Conservation (phyloP, 2,329 filamentous ascomycete genomes). For the Phyllosticta citrichinensis region DNA sequence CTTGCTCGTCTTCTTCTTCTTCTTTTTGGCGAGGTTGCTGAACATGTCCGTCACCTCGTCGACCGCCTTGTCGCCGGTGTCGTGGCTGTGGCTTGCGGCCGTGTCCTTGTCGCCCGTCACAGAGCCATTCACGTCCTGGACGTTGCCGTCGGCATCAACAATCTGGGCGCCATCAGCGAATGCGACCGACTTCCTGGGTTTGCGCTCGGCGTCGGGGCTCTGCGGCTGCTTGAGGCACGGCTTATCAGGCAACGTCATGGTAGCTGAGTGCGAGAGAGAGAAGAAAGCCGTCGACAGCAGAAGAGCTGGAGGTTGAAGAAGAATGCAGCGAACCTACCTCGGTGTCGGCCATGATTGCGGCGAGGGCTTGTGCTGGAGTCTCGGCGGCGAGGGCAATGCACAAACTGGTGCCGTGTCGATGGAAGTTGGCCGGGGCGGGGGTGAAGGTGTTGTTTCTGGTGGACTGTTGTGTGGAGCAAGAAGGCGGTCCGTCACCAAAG, state of each 20-base stretch:
- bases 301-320: not conserved
- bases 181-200: conserved; percentile 84
- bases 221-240: conserved; percentile 15
- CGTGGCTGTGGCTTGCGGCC: conserved; percentile 59
- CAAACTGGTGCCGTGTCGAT: not conserved
- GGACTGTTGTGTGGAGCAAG: conserved; percentile 4
- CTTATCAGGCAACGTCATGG: conserved; percentile 7
- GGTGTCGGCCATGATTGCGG: conserved; percentile 44
- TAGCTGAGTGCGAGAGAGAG: conserved; percentile 2
- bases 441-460: conserved; percentile 2
- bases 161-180: conserved; percentile 83
- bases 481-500: not conserved
- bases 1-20: conserved; percentile 55
- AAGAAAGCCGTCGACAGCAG: not conserved
- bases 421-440: not conserved
- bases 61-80: conserved; percentile 44
- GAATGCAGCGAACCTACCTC: conserved; percentile 12
- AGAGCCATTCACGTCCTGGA: conserved; percentile 64
- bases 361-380: conserved; percentile 11
- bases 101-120: conserved; percentile 67
- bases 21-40: conserved; percentile 64
- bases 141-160: conserved; percentile 80
- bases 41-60: conserved; percentile 54
- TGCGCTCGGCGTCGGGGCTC: conserved; percentile 43
- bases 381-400: not conserved